Evolutionary conservation across 306 rosid genomes (phyloP).

Genomic region (Vigna trinervia): DNA sequence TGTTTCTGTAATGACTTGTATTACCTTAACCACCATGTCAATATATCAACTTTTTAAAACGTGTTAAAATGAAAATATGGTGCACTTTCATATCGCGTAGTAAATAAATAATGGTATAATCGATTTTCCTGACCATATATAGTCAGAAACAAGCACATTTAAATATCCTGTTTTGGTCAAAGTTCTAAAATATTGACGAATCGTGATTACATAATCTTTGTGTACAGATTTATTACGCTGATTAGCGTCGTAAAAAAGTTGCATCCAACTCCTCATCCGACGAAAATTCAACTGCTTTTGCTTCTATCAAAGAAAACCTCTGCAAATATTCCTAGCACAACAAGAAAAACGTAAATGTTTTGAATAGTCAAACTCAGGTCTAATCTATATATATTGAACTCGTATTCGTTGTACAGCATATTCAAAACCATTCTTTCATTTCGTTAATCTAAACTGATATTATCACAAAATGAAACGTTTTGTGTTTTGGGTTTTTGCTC

Average conservation of each 20-base stretch:
- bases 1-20: not conserved
- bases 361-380: slow-evolving; percentile 33
- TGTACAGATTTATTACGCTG: slow-evolving; percentile 1
- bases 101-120: not conserved
- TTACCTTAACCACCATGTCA: not conserved
- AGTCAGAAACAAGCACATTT: slow-evolving; percentile 9
- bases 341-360: slow-evolving; percentile 37
- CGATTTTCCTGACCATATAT: not conserved
- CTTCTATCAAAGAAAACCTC: not conserved
- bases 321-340: not conserved
- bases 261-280: not conserved
- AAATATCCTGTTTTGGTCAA: slow-evolving; percentile 12
- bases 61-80: not conserved
- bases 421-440: not conserved
- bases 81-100: not conserved
- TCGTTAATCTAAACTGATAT: not conserved
- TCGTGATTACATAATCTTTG: not conserved
- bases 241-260: not conserved
- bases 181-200: slow-evolving; percentile 23
- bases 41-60: not conserved
- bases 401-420: not conserved
- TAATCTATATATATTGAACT: slow-evolving; percentile 10
- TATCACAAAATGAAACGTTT: slow-evolving; percentile 34
- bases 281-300: slow-evolving; percentile 46
- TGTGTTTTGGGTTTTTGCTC: slow-evolving; percentile 43